A percentile compares a stretch with the other conserved stretches of the same genome.
These are phyloP conservation scores for Chytriomyces hyalinus DNA, from an alignment of 192 early-diverging fungal genomes.

Conservation along the genomic window DNA sequence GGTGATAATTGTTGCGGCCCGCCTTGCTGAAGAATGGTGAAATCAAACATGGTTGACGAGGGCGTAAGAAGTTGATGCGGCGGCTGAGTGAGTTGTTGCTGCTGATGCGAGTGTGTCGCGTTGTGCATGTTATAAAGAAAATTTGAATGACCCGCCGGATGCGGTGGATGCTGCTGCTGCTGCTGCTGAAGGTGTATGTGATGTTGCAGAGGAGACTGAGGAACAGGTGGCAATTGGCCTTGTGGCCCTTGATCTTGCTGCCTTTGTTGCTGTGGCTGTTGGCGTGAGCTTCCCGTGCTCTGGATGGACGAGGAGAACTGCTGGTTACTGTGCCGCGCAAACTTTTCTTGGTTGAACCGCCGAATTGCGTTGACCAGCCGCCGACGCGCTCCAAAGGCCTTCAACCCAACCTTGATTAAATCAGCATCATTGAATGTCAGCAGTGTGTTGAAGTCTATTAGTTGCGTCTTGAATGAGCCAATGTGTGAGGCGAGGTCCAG, in stretches of 20 bases:
- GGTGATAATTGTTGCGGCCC: neutral
- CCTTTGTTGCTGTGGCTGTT: neutral
- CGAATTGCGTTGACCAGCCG: conserved; percentile 54
- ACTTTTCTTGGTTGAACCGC: conserved; percentile 36
- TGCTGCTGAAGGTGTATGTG: neutral
- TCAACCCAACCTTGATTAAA: conserved; percentile 56
- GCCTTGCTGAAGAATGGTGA: neutral
- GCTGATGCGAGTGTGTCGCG: too few relatives aligned
- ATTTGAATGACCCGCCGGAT: neutral
- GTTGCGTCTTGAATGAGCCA: conserved; percentile 55
- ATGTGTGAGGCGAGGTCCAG: conserved; percentile 49
- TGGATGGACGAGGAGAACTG: conserved; percentile 11
- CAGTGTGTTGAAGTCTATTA: conserved; percentile 57
- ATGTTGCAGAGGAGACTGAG: neutral
- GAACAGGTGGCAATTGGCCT: neutral
- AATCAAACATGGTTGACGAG: conserved; percentile 30
- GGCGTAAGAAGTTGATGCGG: conserved; percentile 12
- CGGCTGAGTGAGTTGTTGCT: neutral
- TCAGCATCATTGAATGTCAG: conserved; percentile 53
- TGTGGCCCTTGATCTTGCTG: too few relatives aligned
- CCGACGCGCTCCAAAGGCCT: conserved; percentile 56
- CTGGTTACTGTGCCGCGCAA: conserved; percentile 17
- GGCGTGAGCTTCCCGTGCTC: neutral
- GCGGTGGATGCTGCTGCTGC: neutral
- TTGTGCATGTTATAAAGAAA: too few relatives aligned